A percentile compares a stretch with the other conserved stretches of the same genome.
phyloP scores from a whole-genome alignment of 2,329 filamentous ascomycete species.

The Aspergillus sp. region DNA sequence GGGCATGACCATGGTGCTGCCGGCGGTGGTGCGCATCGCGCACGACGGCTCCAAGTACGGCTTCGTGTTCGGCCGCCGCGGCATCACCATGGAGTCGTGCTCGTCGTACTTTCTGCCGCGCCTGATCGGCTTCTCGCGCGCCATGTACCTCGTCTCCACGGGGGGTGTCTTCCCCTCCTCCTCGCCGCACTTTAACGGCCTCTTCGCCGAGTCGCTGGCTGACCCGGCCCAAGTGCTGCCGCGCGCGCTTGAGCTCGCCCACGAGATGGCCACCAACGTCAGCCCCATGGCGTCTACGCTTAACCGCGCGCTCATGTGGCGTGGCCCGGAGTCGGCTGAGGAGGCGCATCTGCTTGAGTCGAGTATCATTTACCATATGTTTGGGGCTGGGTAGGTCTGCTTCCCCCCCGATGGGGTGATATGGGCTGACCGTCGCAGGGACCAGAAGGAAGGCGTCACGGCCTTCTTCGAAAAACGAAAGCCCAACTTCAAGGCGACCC shows the following conservation, averaged over 20 bases:
- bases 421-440: slow-evolving; percentile 38
- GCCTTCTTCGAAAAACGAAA: slow-evolving; percentile 70
- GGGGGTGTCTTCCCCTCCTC: slow-evolving; percentile 56
- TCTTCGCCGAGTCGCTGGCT: slow-evolving; percentile 67
- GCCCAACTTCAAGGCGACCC: slow-evolving; percentile 60
- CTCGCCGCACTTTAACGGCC: slow-evolving; percentile 50
- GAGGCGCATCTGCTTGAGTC: slow-evolving; percentile 68
- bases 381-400: slow-evolving; percentile 29
- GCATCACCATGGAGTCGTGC: slow-evolving; percentile 70
- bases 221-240: slow-evolving; percentile 60
- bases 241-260: slow-evolving; percentile 64
- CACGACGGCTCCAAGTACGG: slow-evolving; percentile 64
- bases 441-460: slow-evolving; percentile 65
- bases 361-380: slow-evolving; percentile 39
- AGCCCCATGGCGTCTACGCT: slow-evolving; percentile 63
- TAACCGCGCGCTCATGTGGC: slow-evolving; percentile 71
- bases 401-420: not conserved
- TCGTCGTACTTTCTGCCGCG: slow-evolving; percentile 71
- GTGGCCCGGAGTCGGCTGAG: slow-evolving; percentile 57
- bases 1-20: slow-evolving; percentile 60
- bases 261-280: slow-evolving; percentile 65
- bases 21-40: slow-evolving; percentile 56
- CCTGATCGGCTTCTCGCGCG: slow-evolving; percentile 55
- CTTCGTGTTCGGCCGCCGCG: slow-evolving; percentile 70
- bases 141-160: slow-evolving; percentile 54